phyloP scores from a whole-genome alignment of 768 basidiomycete species.

The Panus rudis region DNA sequence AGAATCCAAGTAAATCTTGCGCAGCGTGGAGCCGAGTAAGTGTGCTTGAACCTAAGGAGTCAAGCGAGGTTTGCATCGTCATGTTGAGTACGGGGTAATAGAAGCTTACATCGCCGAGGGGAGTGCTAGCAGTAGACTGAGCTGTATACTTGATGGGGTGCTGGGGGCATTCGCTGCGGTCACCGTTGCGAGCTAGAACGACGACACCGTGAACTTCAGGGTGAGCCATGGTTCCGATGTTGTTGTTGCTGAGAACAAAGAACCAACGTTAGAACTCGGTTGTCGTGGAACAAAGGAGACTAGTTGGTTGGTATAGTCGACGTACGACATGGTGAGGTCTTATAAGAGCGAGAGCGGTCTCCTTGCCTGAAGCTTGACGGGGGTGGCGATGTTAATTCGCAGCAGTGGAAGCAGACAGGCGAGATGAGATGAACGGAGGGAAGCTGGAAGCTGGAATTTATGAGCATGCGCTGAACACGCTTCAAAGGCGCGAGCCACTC shows the following conservation, averaged over 20 bases:
- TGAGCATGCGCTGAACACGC: too few species aligned
- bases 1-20: slow-evolving; percentile 58
- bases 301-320: too few species aligned
- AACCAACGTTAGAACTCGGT: too few species aligned
- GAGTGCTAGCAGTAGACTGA: slow-evolving; percentile 61
- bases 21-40: slow-evolving; percentile 54
- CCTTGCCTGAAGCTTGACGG: too few species aligned
- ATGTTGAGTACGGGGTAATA: neutral
- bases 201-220: slow-evolving; percentile 68
- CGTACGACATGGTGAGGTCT: too few species aligned
- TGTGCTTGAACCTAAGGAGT: slow-evolving; percentile 53
- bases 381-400: too few species aligned
- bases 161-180: slow-evolving; percentile 63
- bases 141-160: slow-evolving; percentile 62
- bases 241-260: neutral
- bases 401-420: too few species aligned
- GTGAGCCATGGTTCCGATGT: slow-evolving; percentile 24
- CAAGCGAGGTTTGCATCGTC: neutral
- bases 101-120: slow-evolving; percentile 59
- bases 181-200: slow-evolving; percentile 74
- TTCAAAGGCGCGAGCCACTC: too few species aligned
- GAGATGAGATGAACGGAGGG: too few species aligned
- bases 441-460: too few species aligned
- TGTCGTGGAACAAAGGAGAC: too few species aligned
- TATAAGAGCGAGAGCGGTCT: too few species aligned